Conservation (phyloP, 2,329 filamentous ascomycete genomes). For the Thyridium curvatum region DNA sequence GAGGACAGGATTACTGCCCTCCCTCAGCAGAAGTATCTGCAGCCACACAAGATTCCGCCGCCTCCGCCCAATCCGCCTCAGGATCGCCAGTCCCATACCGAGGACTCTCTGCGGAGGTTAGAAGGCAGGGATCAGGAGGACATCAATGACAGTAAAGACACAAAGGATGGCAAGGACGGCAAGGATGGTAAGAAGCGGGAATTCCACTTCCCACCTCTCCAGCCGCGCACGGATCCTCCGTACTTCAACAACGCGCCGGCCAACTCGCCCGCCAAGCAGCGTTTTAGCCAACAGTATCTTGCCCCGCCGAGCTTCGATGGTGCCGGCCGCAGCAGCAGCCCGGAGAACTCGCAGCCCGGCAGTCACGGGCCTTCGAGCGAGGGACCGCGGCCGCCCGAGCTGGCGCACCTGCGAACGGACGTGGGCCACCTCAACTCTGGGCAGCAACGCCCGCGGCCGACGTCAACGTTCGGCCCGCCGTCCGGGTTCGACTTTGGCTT, state of each 20-base stretch:
- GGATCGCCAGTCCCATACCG: conserved; percentile 18
- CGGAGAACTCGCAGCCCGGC: conserved; percentile 2
- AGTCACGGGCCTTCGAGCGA: conserved; percentile 4
- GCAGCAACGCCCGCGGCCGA: conserved; percentile 33
- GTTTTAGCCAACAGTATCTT: conserved; percentile 19
- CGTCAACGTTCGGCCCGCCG: conserved; percentile 52
- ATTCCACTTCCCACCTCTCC: conserved; percentile 54
- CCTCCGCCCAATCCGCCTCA: conserved; percentile 21
- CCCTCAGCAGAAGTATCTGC: conserved; percentile 60
- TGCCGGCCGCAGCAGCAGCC: too few relatives aligned
- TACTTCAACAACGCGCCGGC: conserved; percentile 55
- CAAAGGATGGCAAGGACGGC: conserved; percentile 17
- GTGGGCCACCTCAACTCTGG: conserved; percentile 11
- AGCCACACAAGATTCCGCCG: conserved; percentile 39
- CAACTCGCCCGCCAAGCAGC: conserved; percentile 30
- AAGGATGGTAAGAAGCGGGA: conserved; percentile 28
- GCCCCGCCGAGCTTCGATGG: conserved; percentile 4
- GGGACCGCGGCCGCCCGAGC: conserved; percentile 38
- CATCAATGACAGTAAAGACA: conserved; percentile 33
- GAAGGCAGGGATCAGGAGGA: conserved; percentile 39
- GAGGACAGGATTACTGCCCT: conserved; percentile 81
- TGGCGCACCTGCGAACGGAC: conserved; percentile 50
- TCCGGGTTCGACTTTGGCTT: conserved; percentile 75
- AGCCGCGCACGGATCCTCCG: conserved; percentile 40
- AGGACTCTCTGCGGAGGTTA: conserved; percentile 42